Base-by-base conservation (phyloP, 306 rosid species). In the Cucurbita ficifolia region DNA sequence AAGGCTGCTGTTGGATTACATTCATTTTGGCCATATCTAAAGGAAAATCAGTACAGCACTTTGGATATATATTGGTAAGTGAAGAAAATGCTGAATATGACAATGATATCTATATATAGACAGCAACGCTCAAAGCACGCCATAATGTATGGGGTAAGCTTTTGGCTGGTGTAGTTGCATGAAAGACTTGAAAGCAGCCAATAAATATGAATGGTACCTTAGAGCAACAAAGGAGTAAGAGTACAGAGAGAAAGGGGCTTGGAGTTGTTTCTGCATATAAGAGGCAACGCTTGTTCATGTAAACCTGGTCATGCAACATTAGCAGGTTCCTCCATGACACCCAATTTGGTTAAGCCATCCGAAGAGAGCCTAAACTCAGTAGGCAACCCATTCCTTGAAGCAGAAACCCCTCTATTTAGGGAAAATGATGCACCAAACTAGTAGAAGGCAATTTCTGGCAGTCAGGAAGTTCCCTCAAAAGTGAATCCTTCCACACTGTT, bases 331-430 rank as follows among this genome's bases (percentile, higher is more conserved):
- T 81, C 91, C 70, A 76, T 40, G 57, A 68, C 40, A 76, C 84
- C 69, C 19, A 82, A 24, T n/a, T 51, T 67, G 40, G 58, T 10
- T 53, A 56, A 64, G 60, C 83, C 81, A 61, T 75, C 84, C 60
- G 80, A 73, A 58, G 84, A 76, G 83, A 77, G 76, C 79, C 81
- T 80, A 73, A 75, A 77, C 42, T 84, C 91, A 63, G 82, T 84
- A 83, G 75, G 74, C 81, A 82, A 82, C 72, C 60, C 65, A 36
- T 79, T 81, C 76, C 76, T 81, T 8, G 54, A 62, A 35, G 59
- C 36, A 38, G 71, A 74, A 46, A 55, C 76, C 17, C 76, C 88
- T 81, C 80, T 75, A 73, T 65, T 54, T 51, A 36, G 70, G 56
- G 79, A 61, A 76, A 42, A 57, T 7, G 79, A 75, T 18, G 76